phyloP scores from a whole-genome alignment of 176 grass and related monocot genomes.

The Guadua angustifolia region DNA sequence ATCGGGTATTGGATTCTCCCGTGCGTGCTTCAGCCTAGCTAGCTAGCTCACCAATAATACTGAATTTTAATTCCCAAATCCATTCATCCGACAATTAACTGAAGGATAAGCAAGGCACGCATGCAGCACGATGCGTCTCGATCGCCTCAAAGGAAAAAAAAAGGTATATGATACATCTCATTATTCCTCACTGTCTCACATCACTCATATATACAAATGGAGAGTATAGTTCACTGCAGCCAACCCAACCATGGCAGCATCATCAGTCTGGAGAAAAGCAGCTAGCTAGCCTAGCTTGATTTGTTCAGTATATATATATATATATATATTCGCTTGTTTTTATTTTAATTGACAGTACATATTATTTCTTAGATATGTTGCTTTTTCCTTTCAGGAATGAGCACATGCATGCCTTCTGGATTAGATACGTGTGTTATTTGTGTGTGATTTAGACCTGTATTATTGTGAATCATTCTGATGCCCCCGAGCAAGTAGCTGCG shows the following conservation, averaged over 20 bases:
- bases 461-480: background rate
- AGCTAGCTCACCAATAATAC: background rate
- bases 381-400: too few relatives aligned
- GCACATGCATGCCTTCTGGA: background rate
- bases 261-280: constrained; percentile 9
- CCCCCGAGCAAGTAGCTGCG: background rate
- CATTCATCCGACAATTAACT: background rate
- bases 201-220: background rate
- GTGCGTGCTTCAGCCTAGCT: background rate
- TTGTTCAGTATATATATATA: background rate
- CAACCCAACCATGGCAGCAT: background rate
- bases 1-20: background rate
- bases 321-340: background rate
- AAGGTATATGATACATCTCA: background rate
- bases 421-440: too few relatives aligned
- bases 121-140: too few relatives aligned
- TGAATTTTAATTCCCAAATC: background rate
- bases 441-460: background rate
- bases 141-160: background rate
- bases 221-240: too few relatives aligned
- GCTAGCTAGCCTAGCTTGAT: background rate
- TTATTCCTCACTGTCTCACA: too few relatives aligned
- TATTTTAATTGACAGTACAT: background rate
- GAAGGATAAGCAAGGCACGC: background rate
- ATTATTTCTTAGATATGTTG: background rate